Base-by-base conservation (phyloP, 108 stramenopile species). In the Fistulifera solaris region DNA sequence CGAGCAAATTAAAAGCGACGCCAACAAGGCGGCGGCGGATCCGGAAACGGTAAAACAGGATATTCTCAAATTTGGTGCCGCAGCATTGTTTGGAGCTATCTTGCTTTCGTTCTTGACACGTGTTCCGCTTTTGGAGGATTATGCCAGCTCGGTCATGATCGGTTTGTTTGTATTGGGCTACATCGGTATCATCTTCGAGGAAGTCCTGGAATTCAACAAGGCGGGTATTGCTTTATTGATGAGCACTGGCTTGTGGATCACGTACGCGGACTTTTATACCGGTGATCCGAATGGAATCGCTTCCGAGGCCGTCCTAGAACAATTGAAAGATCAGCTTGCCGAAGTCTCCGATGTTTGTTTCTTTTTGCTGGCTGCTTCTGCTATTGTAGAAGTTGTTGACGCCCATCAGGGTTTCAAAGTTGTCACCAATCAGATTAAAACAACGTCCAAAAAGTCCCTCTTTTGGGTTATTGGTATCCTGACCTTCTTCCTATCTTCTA, bases 321-420 rank as follows among this genome's bases (percentile, higher is more conserved):
- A 92, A 63, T 72, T 95, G 27, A 77, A 73, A 17, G 87, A 93
- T 48, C 91, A 95, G 54, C 75, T 95, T 18, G 54, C 91, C n/a
- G 94, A 95, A 62, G 94, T 95, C 13, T 93, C 91, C 0, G 94
- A 95, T 55, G 91, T 95, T 65, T 91, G 88, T 51, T 95, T 95
- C 65, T 95, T 95, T 73, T 71, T 95, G 23, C 67, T 95, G 65
- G 94, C 90, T 0, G 94, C 94, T 0, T 87, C 85, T 24, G 84
- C 94, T 6, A 95, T 95, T 63, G 94, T 95, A 35, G 94, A 95
- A 61, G 89, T 93, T 28, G 85, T 95, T n/a, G 94, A 95, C 71
- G 72, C 82, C 27, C 91, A 95, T 70, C 87, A 95, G 58, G 94
- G 94, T 12, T 95, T 95, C 78, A 88, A 93, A 70, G 88, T 95